phyloP scores from a whole-genome alignment of 202 grass and related monocot genomes.

The Eragrostis tef region DNA sequence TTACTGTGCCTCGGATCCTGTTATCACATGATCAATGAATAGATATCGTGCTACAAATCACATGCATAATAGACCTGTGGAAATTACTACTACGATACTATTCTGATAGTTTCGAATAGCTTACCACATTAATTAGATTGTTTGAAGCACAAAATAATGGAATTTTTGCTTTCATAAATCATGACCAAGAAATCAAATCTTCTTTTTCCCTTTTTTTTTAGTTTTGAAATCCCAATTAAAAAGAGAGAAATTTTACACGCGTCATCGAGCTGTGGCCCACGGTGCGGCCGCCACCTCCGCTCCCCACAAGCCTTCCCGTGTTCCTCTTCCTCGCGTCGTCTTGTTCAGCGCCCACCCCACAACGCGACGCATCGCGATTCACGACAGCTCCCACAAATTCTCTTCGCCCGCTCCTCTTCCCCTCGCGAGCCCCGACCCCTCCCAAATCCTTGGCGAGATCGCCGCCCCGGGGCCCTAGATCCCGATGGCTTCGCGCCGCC shows the following conservation, averaged over 20 bases:
- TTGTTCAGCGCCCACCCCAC: slow-evolving; percentile 1
- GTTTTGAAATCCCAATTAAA: too few relatives aligned
- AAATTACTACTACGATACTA: too few relatives aligned
- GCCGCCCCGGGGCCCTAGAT: slow-evolving; percentile 35
- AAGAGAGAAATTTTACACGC: not conserved
- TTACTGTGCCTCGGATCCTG: not conserved
- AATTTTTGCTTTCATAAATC: not conserved
- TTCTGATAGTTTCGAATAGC: too few relatives aligned
- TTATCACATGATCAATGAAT: not conserved
- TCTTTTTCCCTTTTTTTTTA: not conserved
- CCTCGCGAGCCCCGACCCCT: not conserved
- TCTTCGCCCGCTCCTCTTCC: not conserved
- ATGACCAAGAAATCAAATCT: not conserved
- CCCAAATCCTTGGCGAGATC: slow-evolving; percentile 34
- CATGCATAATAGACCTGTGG: not conserved
- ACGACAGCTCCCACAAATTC: not conserved
- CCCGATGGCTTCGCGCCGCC: slow-evolving; percentile 86
- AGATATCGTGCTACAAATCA: not conserved
- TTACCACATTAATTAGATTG: too few relatives aligned
- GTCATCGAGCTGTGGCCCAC: not conserved
- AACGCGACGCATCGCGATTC: slow-evolving; percentile 22
- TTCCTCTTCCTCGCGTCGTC: slow-evolving; percentile 1
- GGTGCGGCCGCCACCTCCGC: slow-evolving; percentile 38
- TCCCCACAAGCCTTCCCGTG: not conserved
- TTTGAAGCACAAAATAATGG: too few relatives aligned